Evolutionary conservation across 2,329 filamentous ascomycete genomes (phyloP).

Genomic region (Xylariaceae sp.): DNA sequence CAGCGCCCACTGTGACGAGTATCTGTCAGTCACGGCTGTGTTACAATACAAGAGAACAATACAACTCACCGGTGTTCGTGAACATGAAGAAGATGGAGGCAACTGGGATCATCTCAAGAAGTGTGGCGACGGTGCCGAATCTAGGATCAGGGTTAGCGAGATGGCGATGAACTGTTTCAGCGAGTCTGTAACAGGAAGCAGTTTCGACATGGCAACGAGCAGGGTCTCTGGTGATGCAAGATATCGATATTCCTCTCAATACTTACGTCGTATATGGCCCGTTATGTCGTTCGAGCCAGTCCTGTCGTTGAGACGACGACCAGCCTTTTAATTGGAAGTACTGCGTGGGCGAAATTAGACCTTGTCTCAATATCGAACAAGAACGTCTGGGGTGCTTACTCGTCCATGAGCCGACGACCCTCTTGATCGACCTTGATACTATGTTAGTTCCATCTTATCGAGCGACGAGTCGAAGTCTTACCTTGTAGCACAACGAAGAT

Average conservation of each 20-base stretch:
- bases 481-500: slow-evolving; percentile 77
- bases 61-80: slow-evolving; percentile 65
- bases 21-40: slow-evolving; percentile 18
- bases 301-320: slow-evolving; percentile 57
- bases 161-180: background rate
- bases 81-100: slow-evolving; percentile 80
- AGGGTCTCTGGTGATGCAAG: background rate
- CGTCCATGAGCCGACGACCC: slow-evolving; percentile 48
- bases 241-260: background rate
- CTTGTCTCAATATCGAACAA: slow-evolving; percentile 23
- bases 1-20: slow-evolving; percentile 64
- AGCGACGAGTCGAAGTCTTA: slow-evolving; percentile 12
- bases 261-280: slow-evolving; percentile 77
- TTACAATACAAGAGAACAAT: slow-evolving; percentile 1
- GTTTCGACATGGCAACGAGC: background rate
- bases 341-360: slow-evolving; percentile 49
- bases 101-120: slow-evolving; percentile 81
- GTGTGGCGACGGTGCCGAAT: slow-evolving; percentile 66
- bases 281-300: slow-evolving; percentile 64
- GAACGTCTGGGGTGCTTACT: slow-evolving; percentile 36
- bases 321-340: slow-evolving; percentile 93
- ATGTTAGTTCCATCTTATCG: slow-evolving; percentile 11
- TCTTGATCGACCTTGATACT: slow-evolving; percentile 42
- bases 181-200: too few species aligned
- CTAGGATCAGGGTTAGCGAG: slow-evolving; percentile 39